phyloP scores from a whole-genome alignment of 2,329 filamentous ascomycete species.

The Tothia fuscella region DNA sequence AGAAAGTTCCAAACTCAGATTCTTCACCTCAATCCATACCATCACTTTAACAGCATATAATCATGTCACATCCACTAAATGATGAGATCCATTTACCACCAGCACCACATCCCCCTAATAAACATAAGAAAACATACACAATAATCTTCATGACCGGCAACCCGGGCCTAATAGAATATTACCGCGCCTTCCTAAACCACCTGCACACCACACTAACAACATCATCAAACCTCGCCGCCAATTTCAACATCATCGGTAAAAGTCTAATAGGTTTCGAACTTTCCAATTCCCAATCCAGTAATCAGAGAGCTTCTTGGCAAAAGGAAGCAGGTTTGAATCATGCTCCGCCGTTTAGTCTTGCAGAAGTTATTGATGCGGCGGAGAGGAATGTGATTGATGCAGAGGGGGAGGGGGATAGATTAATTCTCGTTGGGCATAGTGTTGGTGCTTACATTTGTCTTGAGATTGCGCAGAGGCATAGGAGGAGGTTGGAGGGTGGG shows the following conservation, averaged over 20 bases:
- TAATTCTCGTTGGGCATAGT: slow-evolving; percentile 34
- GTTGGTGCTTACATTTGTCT: slow-evolving; percentile 35
- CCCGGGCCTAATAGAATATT: slow-evolving; percentile 64
- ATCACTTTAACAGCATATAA: too few species aligned
- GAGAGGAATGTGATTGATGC: slow-evolving; percentile 27
- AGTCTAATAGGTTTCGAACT: slow-evolving; percentile 33
- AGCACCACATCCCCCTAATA: too few species aligned
- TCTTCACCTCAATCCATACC: too few species aligned
- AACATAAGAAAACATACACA: neutral
- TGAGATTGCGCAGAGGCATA: slow-evolving; percentile 25
- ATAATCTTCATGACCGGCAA: slow-evolving; percentile 68
- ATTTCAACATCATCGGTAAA: slow-evolving; percentile 27
- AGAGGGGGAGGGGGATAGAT: slow-evolving; percentile 10
- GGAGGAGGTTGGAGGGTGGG: slow-evolving; percentile 6
- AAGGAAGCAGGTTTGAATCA: neutral
- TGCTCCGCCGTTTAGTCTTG: slow-evolving; percentile 26
- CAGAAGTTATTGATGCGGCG: slow-evolving; percentile 39
- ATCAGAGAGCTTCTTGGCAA: slow-evolving; percentile 14
- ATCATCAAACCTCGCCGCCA: neutral
- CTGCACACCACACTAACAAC: slow-evolving; percentile 40
- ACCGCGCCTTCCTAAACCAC: slow-evolving; percentile 51
- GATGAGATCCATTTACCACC: too few species aligned
- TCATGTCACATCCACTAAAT: too few species aligned
- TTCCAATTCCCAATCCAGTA: slow-evolving; percentile 12
- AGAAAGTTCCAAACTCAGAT: too few species aligned